phyloP scores from a whole-genome alignment of 2,329 filamentous ascomycete genomes.

The Penicillium glabrum region DNA sequence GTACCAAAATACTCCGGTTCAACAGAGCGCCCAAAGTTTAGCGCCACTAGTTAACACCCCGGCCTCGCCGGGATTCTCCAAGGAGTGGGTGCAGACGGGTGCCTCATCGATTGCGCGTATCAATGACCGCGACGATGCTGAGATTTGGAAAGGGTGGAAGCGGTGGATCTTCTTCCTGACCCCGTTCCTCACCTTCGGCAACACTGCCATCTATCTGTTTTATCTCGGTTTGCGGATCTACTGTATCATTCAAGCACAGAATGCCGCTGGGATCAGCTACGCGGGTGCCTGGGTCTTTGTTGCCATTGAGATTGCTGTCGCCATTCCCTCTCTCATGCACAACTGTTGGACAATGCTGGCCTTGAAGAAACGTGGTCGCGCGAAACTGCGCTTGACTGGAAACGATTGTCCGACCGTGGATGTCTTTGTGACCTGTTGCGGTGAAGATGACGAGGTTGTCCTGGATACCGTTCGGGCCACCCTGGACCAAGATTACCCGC shows the following conservation, averaged over 20 bases:
- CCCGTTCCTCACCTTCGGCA: conserved; percentile 36
- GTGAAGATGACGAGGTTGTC: conserved; percentile 44
- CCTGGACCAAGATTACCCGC: conserved; percentile 42
- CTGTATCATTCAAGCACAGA: conserved; percentile 55
- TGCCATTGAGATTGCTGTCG: conserved; percentile 53
- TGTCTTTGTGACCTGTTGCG: conserved; percentile 46
- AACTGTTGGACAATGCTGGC: conserved; percentile 60
- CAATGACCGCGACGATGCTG: conserved; percentile 37
- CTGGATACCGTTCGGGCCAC: conserved; percentile 42
- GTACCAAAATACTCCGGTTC: conserved; percentile 22
- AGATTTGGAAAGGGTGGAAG: conserved; percentile 40
- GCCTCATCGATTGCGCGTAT: conserved; percentile 33
- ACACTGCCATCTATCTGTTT: conserved; percentile 36
- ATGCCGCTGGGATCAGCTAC: conserved; percentile 41
- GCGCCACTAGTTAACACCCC: conserved; percentile 33
- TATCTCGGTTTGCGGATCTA: conserved; percentile 55
- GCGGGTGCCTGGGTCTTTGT: conserved; percentile 60
- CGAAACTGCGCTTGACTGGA: conserved; percentile 51
- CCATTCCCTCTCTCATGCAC: conserved; percentile 57
- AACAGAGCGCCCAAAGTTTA: conserved; percentile 36
- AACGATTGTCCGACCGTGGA: conserved; percentile 42
- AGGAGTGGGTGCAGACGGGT: conserved; percentile 39
- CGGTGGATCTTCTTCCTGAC: conserved; percentile 35
- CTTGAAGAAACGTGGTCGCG: conserved; percentile 54
- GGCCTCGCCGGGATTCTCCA: conserved; percentile 29